Percentiles rank a stretch among this genome's conserved stretches.
Evolutionary conservation across 495 filamentous ascomycete species (phyloP).

Genomic region (Aspergillus campestris): DNA sequence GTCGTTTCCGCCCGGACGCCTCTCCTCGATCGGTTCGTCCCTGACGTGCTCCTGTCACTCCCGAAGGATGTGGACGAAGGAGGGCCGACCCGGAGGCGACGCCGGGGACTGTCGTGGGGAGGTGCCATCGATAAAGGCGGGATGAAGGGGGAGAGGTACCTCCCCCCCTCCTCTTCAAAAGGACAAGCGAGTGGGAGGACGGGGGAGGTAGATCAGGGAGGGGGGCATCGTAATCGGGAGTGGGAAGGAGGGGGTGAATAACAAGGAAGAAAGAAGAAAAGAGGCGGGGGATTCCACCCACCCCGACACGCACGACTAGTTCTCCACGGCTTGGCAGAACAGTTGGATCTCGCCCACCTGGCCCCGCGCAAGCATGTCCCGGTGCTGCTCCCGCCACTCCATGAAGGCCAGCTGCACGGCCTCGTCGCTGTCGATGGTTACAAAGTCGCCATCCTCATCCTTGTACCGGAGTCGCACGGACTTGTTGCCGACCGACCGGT

Average conservation of each 20-base stretch:
- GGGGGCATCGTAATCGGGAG: neutral
- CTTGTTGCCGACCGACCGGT: slow-evolving; percentile 67
- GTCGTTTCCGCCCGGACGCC: too few relatives aligned
- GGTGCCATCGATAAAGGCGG: too few relatives aligned
- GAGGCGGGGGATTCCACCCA: slow-evolving; percentile 2
- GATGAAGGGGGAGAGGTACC: too few relatives aligned
- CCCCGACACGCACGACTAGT: slow-evolving; percentile 8
- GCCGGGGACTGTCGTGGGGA: neutral
- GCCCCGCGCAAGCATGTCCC: slow-evolving; percentile 51
- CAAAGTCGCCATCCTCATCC: slow-evolving; percentile 87
- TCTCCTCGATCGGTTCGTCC: too few relatives aligned
- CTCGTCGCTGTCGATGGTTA: slow-evolving; percentile 89
- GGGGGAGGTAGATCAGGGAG: slow-evolving; percentile 1
- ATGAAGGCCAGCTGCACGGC: slow-evolving; percentile 91
- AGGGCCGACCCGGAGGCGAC: slow-evolving; percentile 7
- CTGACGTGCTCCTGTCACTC: too few relatives aligned
- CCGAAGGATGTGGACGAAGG: slow-evolving; percentile 7
- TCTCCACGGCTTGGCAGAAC: slow-evolving; percentile 49
- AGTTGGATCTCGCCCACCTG: slow-evolving; percentile 81
- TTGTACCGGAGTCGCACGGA: slow-evolving; percentile 77
- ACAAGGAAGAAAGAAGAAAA: slow-evolving; percentile 4
- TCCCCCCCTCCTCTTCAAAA: too few relatives aligned
- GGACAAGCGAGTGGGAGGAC: neutral
- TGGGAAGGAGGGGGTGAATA: neutral
- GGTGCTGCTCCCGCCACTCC: slow-evolving; percentile 76